Conservation (phyloP, 345 rosid species). For the Lepidium didymum region DNA sequence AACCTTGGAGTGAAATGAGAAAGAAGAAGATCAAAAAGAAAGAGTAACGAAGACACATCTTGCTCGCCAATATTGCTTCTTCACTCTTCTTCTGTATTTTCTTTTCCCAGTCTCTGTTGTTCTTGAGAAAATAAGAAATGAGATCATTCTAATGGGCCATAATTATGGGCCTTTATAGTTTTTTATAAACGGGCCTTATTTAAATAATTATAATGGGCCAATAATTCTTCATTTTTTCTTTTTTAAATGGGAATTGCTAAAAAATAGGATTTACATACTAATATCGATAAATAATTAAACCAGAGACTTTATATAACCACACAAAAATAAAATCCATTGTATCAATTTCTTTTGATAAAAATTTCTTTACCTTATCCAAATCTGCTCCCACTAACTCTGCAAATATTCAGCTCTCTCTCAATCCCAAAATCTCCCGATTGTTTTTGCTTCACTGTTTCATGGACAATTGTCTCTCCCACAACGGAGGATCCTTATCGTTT, state of each 20-base stretch:
- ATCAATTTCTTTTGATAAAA: too few relatives aligned
- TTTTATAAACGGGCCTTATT: too few relatives aligned
- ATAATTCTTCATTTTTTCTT: too few relatives aligned
- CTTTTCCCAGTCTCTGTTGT: not conserved
- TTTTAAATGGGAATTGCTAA: too few relatives aligned
- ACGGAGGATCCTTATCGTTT: constrained; percentile 15
- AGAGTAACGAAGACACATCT: constrained; percentile 22
- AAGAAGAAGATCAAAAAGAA: constrained; percentile 9
- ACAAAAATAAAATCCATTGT: too few relatives aligned
- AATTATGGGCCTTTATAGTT: not conserved
- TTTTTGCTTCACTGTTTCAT: constrained; percentile 24
- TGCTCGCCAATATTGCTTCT: not conserved
- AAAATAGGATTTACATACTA: too few relatives aligned
- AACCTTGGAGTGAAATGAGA: not conserved
- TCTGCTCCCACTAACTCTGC: constrained; percentile 3
- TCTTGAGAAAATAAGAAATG: not conserved
- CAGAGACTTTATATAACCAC: too few relatives aligned
- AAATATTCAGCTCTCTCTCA: not conserved
- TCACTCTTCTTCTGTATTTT: not conserved
- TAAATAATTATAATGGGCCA: too few relatives aligned
- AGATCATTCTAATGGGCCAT: not conserved
- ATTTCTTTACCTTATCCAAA: constrained; percentile 10
- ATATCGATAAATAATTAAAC: too few relatives aligned
- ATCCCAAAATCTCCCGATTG: not conserved
- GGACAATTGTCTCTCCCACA: constrained; percentile 44